A percentile compares a stretch with the other conserved stretches of the same genome.
Conservation (phyloP, 768 basidiomycete genomes). For the Butyriboletus loyo region DNA sequence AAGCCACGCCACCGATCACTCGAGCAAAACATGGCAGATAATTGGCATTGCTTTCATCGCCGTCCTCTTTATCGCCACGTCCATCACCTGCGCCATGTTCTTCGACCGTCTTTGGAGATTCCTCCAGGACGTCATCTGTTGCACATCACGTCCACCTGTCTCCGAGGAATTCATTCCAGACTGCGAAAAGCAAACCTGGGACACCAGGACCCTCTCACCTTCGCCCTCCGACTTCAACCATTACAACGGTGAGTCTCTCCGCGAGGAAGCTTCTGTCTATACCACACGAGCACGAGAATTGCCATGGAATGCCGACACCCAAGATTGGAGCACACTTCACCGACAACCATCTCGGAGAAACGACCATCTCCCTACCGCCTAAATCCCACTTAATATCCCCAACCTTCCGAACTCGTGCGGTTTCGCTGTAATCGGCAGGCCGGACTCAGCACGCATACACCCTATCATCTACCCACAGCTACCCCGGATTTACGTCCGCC, state of each 20-base stretch:
- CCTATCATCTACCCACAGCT: background rate
- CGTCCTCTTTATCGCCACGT: slow-evolving; percentile 54
- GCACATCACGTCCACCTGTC: slow-evolving; percentile 32
- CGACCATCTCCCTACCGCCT: slow-evolving; percentile 7
- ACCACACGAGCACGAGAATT: slow-evolving; percentile 18
- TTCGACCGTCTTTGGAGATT: slow-evolving; percentile 73
- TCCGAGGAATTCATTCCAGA: slow-evolving; percentile 62
- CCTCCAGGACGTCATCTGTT: slow-evolving; percentile 47
- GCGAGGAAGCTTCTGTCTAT: background rate
- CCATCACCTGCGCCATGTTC: slow-evolving; percentile 58
- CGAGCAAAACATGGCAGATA: slow-evolving; percentile 61
- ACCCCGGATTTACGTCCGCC: background rate
- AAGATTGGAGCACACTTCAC: slow-evolving; percentile 13
- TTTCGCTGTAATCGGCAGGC: slow-evolving; percentile 11
- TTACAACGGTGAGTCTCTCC: background rate
- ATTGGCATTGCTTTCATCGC: slow-evolving; percentile 65
- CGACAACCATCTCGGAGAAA: slow-evolving; percentile 22
- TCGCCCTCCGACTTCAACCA: background rate
- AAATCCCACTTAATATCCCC: background rate
- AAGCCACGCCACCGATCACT: slow-evolving; percentile 32
- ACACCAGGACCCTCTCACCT: slow-evolving; percentile 24
- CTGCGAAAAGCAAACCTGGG: slow-evolving; percentile 61
- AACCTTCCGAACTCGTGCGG: background rate
- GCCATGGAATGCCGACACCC: slow-evolving; percentile 23
- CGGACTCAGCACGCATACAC: slow-evolving; percentile 9